Evolutionary conservation across 2,329 filamentous ascomycete species (phyloP).

Genomic region (Epichloe scottii): DNA sequence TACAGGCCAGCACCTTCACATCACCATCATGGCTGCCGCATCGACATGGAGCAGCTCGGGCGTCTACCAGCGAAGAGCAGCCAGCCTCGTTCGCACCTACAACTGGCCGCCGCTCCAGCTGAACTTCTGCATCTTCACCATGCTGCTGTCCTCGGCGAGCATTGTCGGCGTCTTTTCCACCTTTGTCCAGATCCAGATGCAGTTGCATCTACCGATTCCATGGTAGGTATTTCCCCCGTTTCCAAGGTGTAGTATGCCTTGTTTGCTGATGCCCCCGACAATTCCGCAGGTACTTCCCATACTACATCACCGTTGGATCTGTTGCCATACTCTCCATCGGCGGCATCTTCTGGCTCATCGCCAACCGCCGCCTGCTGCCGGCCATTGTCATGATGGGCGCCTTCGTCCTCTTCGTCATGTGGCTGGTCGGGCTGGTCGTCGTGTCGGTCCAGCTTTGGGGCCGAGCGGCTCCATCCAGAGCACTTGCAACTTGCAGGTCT

Average conservation of each 20-base stretch:
- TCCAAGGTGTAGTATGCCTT: too few species aligned
- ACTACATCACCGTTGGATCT: constrained; percentile 45
- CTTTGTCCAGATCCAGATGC: constrained; percentile 46
- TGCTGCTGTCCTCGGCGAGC: constrained; percentile 45
- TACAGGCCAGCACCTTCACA: too few species aligned
- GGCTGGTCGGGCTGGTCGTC: constrained; percentile 52
- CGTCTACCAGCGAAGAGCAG: constrained; percentile 30
- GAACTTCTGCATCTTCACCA: constrained; percentile 55
- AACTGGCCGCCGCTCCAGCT: constrained; percentile 57
- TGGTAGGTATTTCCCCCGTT: constrained; percentile 33
- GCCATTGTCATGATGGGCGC: constrained; percentile 51
- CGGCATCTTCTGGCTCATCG: constrained; percentile 50
- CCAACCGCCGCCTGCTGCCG: constrained; percentile 46
- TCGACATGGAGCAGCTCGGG: constrained; percentile 23
- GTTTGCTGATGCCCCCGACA: too few species aligned
- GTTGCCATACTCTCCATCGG: constrained; percentile 56
- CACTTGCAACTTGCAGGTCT: constrained; percentile 48
- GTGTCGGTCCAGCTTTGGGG: constrained; percentile 50
- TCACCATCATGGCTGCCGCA: not conserved
- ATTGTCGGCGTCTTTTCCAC: constrained; percentile 49
- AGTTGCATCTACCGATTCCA: constrained; percentile 40
- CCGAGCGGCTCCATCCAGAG: constrained; percentile 43
- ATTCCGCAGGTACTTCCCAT: constrained; percentile 49
- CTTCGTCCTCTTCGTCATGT: constrained; percentile 55
- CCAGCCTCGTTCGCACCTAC: constrained; percentile 43